phyloP scores from a whole-genome alignment of 2,329 filamentous ascomycete genomes.

The Aspergillus oerlinghausenensis region DNA sequence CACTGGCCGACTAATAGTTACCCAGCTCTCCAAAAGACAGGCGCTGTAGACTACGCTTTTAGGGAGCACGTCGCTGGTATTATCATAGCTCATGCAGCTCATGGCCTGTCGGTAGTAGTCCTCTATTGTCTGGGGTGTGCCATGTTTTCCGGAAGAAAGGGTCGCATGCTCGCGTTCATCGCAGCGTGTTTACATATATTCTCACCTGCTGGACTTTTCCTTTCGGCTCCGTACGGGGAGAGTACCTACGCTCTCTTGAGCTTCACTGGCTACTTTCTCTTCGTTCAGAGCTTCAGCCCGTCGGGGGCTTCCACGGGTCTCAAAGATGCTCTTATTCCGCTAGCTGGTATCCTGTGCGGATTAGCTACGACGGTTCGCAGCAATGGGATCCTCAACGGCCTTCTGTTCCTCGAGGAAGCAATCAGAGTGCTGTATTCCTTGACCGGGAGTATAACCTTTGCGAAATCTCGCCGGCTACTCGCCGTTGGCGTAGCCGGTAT shows the following conservation, averaged over 20 bases:
- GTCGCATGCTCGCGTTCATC: conserved; percentile 5
- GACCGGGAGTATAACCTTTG: too few species aligned
- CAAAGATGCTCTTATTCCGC: background rate
- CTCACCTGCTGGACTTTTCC: conserved; percentile 6
- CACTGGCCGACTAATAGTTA: too few species aligned
- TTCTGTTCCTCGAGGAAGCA: background rate
- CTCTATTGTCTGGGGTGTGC: background rate
- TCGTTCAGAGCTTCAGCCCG: conserved; percentile 1
- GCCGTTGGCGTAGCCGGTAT: too few species aligned
- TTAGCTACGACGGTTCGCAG: conserved; percentile 4
- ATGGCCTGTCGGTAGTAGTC: conserved; percentile 1
- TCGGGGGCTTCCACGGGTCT: background rate
- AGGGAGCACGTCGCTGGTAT: background rate
- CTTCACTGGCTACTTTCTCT: conserved; percentile 4
- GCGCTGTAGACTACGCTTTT: background rate
- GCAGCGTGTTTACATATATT: conserved; percentile 4
- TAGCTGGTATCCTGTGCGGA: conserved; percentile 3
- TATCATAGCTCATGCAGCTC: conserved; percentile 2
- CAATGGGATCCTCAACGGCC: conserved; percentile 6
- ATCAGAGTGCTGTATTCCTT: too few species aligned
- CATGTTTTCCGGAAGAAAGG: background rate
- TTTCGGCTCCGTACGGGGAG: conserved; percentile 5
- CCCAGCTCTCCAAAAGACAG: too few species aligned
- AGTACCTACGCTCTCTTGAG: conserved; percentile 3
- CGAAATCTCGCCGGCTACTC: too few species aligned